Evolutionary conservation across 331 rosid species (phyloP).

Genomic region (Acacia concinna): DNA sequence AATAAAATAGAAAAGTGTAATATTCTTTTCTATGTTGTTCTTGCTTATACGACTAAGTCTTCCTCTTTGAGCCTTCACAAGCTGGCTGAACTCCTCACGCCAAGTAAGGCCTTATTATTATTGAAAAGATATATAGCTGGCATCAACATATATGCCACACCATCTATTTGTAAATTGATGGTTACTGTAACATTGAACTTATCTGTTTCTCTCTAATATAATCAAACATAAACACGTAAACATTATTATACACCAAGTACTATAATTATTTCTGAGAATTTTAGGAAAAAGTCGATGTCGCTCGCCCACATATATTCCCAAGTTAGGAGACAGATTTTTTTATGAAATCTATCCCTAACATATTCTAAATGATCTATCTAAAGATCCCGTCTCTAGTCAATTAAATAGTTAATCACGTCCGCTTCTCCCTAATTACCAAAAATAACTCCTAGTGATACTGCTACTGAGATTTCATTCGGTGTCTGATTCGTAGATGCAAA

Average conservation of each 20-base stretch:
- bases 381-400: not conserved
- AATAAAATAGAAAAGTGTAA: not conserved
- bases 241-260: not conserved
- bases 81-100: constrained; percentile 20
- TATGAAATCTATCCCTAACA: not conserved
- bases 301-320: not conserved
- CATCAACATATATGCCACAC: not conserved
- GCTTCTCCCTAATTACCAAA: not conserved
- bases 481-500: not conserved
- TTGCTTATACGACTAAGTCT: constrained; percentile 22
- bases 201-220: not conserved
- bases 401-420: not conserved
- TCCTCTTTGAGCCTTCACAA: not conserved
- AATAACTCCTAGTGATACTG: not conserved
- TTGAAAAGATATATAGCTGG: not conserved
- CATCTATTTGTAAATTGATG: not conserved
- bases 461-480: not conserved
- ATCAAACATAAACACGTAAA: not conserved
- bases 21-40: constrained; percentile 15
- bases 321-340: not conserved
- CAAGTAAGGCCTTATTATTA: constrained; percentile 11
- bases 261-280: not conserved
- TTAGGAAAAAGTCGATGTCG: not conserved
- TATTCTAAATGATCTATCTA: not conserved
- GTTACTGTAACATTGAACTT: not conserved